Base-by-base conservation (phyloP, 192 early-diverging fungal species). In the Coemansia sp. region DNA sequence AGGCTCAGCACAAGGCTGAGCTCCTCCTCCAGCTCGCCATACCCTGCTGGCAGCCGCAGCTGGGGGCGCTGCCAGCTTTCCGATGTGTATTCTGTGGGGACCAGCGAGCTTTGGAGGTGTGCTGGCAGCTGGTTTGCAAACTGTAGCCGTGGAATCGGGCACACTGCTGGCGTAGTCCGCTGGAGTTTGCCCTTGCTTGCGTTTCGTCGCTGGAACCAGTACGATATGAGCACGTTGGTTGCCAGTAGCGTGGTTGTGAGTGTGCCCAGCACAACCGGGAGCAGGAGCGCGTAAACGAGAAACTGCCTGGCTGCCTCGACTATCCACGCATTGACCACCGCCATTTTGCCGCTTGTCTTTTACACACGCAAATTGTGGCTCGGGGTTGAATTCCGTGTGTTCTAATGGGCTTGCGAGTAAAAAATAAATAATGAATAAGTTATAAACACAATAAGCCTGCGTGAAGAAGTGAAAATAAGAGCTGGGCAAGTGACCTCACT, bases 211-310 rank as follows among this genome's bases (percentile, higher is more conserved):
- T 72, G 68, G 51, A 72, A 77, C 63, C 55, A 67, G 50, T 67
- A 72, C 7, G 74, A 77, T 4, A 55, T 53, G 5, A 47, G n/a
- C 5, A 77, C 44, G 43, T 77, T 77, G 10, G 64, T 48, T 19
- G 25, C 36, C 4, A 77, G 56, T 13, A 77, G 64, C 20, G 36
- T 25, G 13, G 52, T 52, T 30, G 42, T 53, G 8, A 60, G 9
- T 1, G 57, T 39, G 0, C 50, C 61, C 5, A 72, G 35, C 14
- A 53, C 23, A 5, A 77, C 23, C 4, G 67, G 58, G 9, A 50
- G 30, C 2, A 77, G 40, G 15, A 71, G 8, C 3, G 44, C 32
- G 50, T 77, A 77, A 9, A 62, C 46, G 8, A 55, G 14, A 4
- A 45, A 19, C 25, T 34, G 46, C 3, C 71, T 58, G 24, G 43